Base-by-base conservation (phyloP, 2,329 filamentous ascomycete genomes). In the Didymella glomerata region DNA sequence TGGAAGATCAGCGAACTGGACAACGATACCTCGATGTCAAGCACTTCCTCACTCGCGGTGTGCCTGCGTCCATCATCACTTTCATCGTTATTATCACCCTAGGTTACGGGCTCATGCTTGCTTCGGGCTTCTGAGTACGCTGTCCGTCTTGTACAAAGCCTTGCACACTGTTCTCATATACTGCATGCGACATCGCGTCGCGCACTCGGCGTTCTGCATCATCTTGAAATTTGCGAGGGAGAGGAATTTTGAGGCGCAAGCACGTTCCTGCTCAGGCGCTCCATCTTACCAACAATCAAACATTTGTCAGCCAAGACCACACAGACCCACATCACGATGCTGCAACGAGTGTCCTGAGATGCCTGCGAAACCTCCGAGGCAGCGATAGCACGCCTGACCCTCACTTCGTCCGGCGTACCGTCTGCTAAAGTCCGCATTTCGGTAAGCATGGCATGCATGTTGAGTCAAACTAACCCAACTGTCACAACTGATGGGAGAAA, bases 31-130 rank as follows among this genome's bases (percentile, higher is more conserved):
- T 99, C 53, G 84, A 90, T 60, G 96, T 99, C 51, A 91, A 90
- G 74, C 95, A 99, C 76, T 99, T 99, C 78, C 89, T 99, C 71
- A 96, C 90, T 50, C 84, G 93, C n/a, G 95, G 95, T 72, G 87
- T 99, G 36, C 94, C 95, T 0, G 89, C 90, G 73, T 96, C 91
- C 77, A 75, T 98, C 34, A 82, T 97, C 54, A 89, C 93, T 0
- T 89, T 96, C 67, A 77, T 84, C 0, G 91, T 99, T 10, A 89
- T 97, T 41, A 85, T 98, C 27, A 94, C 92, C 0, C 80, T 99
- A 41, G 96, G 95, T 0, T 99, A 97, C 78, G 92, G 89, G 2
- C 83, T 96, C 64, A 97, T 98, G 93, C 83, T 89, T 64, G 82
- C 92, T 48, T 88, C 86, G 11, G 88, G 88, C 0, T 82, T 92